phyloP scores from a whole-genome alignment of 441 rosid species.

The Croton setiger region DNA sequence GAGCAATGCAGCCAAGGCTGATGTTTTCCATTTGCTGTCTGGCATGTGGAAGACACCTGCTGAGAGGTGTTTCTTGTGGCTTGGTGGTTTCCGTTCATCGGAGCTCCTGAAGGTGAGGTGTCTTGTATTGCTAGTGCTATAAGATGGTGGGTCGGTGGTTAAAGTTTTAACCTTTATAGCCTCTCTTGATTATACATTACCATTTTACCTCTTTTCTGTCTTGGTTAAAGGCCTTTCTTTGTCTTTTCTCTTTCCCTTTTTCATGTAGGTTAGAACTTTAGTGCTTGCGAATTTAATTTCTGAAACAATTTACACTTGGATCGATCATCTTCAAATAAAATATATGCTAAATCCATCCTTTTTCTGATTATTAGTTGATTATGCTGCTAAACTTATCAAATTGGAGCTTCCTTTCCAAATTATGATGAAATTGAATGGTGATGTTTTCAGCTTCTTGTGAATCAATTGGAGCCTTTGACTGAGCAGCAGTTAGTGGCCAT shows the following conservation, averaged over 20 bases:
- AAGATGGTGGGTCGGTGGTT: not conserved
- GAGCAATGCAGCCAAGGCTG: constrained; percentile 88
- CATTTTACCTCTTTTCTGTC: not conserved
- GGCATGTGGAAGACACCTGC: constrained; percentile 99
- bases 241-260: too few relatives aligned
- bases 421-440: constrained; percentile 13
- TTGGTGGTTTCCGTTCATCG: constrained; percentile 97
- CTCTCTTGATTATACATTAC: not conserved
- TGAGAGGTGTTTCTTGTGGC: constrained; percentile 99
- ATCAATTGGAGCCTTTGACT: constrained; percentile 85
- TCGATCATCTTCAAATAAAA: too few relatives aligned
- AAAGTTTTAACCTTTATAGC: not conserved
- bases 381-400: not conserved
- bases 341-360: not conserved
- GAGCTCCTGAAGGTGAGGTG: constrained; percentile 88
- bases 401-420: not conserved
- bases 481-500: constrained; percentile 81
- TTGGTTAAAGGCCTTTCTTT: not conserved
- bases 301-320: too few relatives aligned
- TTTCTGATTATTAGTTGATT: constrained; percentile 6
- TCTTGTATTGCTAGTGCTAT: not conserved
- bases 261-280: not conserved
- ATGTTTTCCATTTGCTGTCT: constrained; percentile 92
- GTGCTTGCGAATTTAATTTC: not conserved
- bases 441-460: constrained; percentile 71